Conservation (phyloP, 177 flowering plant species). For the Vitis hybrid region DNA sequence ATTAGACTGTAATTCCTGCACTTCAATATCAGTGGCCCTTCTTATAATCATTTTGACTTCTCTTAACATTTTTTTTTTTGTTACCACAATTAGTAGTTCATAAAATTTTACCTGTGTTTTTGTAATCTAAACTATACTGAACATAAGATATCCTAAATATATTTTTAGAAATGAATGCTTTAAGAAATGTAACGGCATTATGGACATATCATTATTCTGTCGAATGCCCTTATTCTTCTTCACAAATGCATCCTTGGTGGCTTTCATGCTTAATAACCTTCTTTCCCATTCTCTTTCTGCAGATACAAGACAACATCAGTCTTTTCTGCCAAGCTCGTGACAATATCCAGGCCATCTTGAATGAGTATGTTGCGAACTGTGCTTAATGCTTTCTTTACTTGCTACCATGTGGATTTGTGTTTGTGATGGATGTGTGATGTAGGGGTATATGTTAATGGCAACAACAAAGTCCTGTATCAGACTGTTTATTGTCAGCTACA, state of each 20-base stretch:
- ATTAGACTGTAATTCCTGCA: background rate
- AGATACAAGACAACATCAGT: slow-evolving; percentile 75
- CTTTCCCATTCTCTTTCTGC: slow-evolving; percentile 21
- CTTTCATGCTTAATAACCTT: background rate
- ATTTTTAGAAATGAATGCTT: background rate
- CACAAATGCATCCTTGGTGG: background rate
- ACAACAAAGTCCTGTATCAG: no score
- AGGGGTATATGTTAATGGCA: no score
- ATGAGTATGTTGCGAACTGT: slow-evolving; percentile 48
- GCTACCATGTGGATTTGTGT: background rate
- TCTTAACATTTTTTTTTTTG: no score
- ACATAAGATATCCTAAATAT: background rate
- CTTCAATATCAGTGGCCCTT: no score
- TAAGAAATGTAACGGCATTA: background rate
- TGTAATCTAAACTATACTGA: no score
- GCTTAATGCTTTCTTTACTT: background rate
- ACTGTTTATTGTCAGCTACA: no score
- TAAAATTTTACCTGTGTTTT: no score
- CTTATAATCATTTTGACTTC: no score
- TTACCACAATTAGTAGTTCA: no score
- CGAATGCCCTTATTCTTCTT: background rate
- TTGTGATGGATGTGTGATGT: background rate
- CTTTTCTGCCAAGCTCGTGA: slow-evolving; percentile 82
- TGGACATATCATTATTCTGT: background rate
- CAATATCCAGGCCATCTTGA: slow-evolving; percentile 63